Percentiles rank a stretch among this genome's conserved stretches.
phyloP scores from a whole-genome alignment of 2,329 filamentous ascomycete genomes.

The Aspergillus pseudoterreus region DNA sequence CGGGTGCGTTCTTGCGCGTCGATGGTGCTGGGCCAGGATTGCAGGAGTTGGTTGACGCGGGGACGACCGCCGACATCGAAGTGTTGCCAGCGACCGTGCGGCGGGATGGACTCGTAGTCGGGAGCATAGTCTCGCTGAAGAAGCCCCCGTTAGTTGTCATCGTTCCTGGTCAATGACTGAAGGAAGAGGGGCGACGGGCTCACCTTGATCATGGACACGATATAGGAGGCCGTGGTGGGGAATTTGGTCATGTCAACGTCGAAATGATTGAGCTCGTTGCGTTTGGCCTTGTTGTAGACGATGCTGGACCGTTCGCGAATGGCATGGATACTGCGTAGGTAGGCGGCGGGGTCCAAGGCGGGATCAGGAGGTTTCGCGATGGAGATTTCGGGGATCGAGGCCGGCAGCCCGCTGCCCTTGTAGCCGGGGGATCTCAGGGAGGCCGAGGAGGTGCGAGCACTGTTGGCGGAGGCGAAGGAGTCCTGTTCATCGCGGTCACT shows the following conservation, averaged over 20 bases:
- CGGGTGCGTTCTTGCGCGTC: constrained; percentile 52
- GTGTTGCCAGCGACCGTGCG: constrained; percentile 70
- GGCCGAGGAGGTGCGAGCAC: constrained; percentile 42
- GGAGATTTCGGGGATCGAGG: constrained; percentile 67
- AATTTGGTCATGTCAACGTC: constrained; percentile 85
- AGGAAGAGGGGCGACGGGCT: constrained; percentile 1
- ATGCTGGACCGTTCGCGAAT: constrained; percentile 76
- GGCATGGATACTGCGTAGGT: constrained; percentile 83
- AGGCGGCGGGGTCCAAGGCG: constrained; percentile 79
- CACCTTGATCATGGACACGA: constrained; percentile 94
- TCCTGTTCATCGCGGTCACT: constrained; percentile 39
- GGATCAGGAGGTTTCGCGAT: constrained; percentile 85
- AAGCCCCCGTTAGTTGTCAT: constrained; percentile 6
- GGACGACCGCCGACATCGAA: constrained; percentile 57
- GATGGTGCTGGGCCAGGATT: constrained; percentile 47
- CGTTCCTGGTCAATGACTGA: constrained; percentile 1
- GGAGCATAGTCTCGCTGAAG: constrained; percentile 64
- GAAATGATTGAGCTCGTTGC: constrained; percentile 78
- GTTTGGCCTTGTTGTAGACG: constrained; percentile 71
- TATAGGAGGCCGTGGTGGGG: constrained; percentile 75
- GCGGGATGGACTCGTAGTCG: constrained; percentile 70
- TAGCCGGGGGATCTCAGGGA: constrained; percentile 50
- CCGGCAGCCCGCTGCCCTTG: constrained; percentile 46
- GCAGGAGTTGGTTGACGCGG: constrained; percentile 49
- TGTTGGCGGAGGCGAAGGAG: constrained; percentile 39